phyloP scores from a whole-genome alignment of 108 stramenopile species.

The Phaeodactylum tricornutum region DNA sequence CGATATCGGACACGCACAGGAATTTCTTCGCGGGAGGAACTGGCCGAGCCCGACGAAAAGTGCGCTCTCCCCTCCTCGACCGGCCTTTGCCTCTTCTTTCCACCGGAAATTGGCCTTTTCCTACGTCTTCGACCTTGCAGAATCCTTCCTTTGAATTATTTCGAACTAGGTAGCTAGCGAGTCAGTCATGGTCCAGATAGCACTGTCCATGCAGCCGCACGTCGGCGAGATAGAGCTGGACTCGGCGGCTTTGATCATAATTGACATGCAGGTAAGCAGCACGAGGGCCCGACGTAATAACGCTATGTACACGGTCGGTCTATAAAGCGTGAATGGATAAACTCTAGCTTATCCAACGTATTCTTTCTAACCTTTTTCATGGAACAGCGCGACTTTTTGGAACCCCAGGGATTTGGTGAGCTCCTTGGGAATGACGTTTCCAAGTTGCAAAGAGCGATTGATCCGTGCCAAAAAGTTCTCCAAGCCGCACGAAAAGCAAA shows the following conservation, averaged over 20 bases:
- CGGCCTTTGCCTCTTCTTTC: too few relatives aligned
- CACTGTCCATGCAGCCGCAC: constrained; percentile 11
- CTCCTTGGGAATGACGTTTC: constrained; percentile 50
- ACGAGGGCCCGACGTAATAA: too few relatives aligned
- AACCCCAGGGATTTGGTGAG: constrained; percentile 52
- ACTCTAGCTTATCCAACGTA: background rate
- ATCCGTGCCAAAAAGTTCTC: constrained; percentile 30
- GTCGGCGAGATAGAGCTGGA: constrained; percentile 13
- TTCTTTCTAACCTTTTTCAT: background rate
- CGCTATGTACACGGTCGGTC: background rate
- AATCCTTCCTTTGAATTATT: background rate
- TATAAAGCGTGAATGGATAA: background rate
- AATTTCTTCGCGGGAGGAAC: too few relatives aligned
- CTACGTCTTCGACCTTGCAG: background rate
- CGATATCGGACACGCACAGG: too few relatives aligned
- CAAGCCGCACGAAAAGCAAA: constrained; percentile 13
- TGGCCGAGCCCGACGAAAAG: too few relatives aligned
- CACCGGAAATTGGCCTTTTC: too few relatives aligned
- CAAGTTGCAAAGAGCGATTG: constrained; percentile 33
- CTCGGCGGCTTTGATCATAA: constrained; percentile 11
- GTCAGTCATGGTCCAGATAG: too few relatives aligned
- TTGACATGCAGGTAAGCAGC: constrained; percentile 26
- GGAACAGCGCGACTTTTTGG: constrained; percentile 48
- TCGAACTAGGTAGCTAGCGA: too few relatives aligned
- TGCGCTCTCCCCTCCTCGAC: too few relatives aligned